phyloP scores from a whole-genome alignment of 139 green algal species.

The Coelastrella sp. region DNA sequence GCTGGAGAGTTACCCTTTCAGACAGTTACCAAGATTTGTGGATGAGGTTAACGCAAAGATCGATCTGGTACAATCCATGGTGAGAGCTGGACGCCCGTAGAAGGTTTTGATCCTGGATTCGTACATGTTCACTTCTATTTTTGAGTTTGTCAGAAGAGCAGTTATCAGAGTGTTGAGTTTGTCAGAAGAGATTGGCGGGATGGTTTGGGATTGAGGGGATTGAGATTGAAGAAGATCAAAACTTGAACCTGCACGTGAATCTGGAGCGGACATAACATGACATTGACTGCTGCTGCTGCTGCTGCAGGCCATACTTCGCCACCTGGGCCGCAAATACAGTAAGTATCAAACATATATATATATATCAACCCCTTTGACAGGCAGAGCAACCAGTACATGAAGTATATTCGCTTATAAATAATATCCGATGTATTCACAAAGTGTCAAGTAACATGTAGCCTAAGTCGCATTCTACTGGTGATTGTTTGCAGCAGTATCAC shows the following conservation, averaged over 20 bases:
- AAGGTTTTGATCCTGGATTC: background rate
- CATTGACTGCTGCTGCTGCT: background rate
- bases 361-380: background rate
- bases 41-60: constrained; percentile 51
- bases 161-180: too few species aligned
- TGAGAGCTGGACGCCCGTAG: background rate
- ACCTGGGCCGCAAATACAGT: constrained; percentile 62
- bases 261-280: background rate
- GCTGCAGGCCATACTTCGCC: constrained; percentile 55
- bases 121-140: too few species aligned
- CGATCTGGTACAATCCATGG: constrained; percentile 61
- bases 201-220: too few species aligned
- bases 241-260: background rate
- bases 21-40: constrained; percentile 59
- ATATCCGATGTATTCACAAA: too few species aligned
- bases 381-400: background rate
- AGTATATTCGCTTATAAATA: too few species aligned
- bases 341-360: background rate
- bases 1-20: constrained; percentile 56
- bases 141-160: too few species aligned
- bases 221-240: too few species aligned
- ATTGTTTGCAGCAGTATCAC: too few species aligned
- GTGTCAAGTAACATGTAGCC: too few species aligned
- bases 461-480: too few species aligned
- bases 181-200: too few species aligned